Evolutionary conservation across 768 basidiomycete species (phyloP).

Genomic region (Lanmaoa pseudosensibilis): DNA sequence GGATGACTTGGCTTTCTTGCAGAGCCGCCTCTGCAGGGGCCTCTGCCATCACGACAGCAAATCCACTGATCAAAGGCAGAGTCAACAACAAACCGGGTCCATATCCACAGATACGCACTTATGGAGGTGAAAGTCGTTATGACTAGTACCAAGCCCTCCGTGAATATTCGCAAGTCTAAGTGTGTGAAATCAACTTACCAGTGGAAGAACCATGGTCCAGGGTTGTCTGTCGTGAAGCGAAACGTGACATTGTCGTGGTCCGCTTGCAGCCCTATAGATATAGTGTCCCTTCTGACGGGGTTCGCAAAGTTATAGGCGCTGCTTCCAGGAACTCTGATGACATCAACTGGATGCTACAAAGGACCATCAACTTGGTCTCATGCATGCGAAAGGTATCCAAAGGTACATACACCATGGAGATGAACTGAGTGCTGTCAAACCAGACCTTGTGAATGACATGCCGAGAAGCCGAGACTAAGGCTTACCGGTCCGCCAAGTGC

Average conservation of each 20-base stretch:
- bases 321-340: conserved; percentile 41
- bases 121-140: conserved; percentile 26
- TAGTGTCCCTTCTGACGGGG: conserved; percentile 53
- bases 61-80: conserved; percentile 13
- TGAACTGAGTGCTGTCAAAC: conserved; percentile 33
- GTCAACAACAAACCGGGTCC: neutral
- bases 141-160: conserved; percentile 8
- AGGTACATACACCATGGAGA: conserved; percentile 42
- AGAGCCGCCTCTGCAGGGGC: conserved; percentile 1
- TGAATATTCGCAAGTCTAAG: neutral
- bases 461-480: neutral
- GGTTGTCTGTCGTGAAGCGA: conserved; percentile 65
- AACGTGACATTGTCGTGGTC: conserved; percentile 46
- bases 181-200: conserved; percentile 13
- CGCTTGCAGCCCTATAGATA: conserved; percentile 29
- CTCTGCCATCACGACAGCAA: conserved; percentile 22
- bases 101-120: conserved; percentile 8
- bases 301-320: conserved; percentile 44
- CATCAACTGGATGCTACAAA: conserved; percentile 40
- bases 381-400: neutral
- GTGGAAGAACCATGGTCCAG: conserved; percentile 32
- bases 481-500: conserved; percentile 17
- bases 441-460: neutral
- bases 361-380: neutral
- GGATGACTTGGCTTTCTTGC: conserved; percentile 8